These are phyloP conservation scores for Leucosporidium scottii DNA, from an alignment of 768 basidiomycete species.

Conservation along the genomic window DNA sequence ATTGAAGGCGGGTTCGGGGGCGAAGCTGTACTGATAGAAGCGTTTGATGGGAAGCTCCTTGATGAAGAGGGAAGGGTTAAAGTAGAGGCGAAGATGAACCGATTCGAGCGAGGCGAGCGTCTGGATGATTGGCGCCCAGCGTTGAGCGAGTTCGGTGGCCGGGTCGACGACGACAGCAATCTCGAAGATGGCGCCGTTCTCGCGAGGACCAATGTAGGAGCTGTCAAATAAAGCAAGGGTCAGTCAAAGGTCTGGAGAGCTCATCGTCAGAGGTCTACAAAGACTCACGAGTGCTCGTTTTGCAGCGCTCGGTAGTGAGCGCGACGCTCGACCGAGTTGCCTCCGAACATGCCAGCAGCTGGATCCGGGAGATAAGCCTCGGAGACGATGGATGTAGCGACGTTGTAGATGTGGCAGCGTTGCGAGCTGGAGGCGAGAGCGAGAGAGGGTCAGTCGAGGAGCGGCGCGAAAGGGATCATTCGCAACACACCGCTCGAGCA, in stretches of 20 bases:
- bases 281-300: conserved; percentile 20
- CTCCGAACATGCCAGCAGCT: conserved; percentile 43
- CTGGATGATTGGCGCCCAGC: conserved; percentile 71
- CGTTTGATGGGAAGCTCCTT: conserved; percentile 82
- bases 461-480: too few species aligned
- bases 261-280: too few species aligned
- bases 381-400: conserved; percentile 65
- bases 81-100: conserved; percentile 59
- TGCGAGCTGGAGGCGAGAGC: conserved; percentile 37
- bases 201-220: conserved; percentile 7
- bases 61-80: conserved; percentile 60
- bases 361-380: conserved; percentile 50
- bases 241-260: neutral
- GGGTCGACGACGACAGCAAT: conserved; percentile 76
- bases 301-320: conserved; percentile 10
- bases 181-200: conserved; percentile 36
- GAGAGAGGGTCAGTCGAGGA: too few species aligned
- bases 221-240: neutral
- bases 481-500: too few species aligned
- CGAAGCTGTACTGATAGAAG: conserved; percentile 77
- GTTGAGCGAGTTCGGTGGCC: conserved; percentile 72
- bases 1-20: conserved; percentile 57
- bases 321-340: neutral
- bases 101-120: conserved; percentile 39
- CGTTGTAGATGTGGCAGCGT: conserved; percentile 55